Evolutionary conservation across 2,329 filamentous ascomycete genomes (phyloP).

Genomic region (Aspergillus hiratsukae): DNA sequence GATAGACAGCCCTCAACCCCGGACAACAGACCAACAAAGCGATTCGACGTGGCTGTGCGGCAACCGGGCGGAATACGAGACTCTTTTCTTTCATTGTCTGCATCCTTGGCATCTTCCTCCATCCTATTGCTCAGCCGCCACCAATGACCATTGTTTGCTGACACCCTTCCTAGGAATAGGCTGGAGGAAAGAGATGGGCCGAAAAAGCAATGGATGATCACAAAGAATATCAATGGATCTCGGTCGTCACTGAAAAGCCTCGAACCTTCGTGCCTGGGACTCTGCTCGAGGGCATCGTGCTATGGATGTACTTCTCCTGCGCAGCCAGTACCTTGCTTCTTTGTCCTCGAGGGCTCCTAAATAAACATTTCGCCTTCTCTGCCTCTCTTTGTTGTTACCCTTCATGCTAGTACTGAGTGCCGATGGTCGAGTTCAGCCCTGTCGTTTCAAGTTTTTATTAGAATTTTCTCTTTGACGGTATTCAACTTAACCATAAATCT

Average conservation of each 20-base stretch:
- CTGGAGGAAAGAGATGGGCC: not conserved
- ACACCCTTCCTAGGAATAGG: not conserved
- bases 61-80: constrained; percentile 1
- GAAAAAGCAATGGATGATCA: not conserved
- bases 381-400: not conserved
- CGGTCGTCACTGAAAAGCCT: not conserved
- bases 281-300: not conserved
- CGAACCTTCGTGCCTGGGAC: not conserved
- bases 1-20: not conserved
- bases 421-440: not conserved
- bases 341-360: not conserved
- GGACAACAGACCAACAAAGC: not conserved
- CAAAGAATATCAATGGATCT: not conserved
- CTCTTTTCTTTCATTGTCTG: constrained; percentile 3
- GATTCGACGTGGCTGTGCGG: not conserved
- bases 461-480: not conserved
- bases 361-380: not conserved
- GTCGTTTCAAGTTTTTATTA: not conserved
- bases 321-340: not conserved
- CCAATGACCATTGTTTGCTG: constrained; percentile 1
- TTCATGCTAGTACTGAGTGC: not conserved
- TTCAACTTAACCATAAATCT: not conserved
- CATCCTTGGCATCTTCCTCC: not conserved
- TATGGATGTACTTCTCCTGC: not conserved
- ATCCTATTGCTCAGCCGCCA: not conserved